Conservation (phyloP, 2,329 filamentous ascomycete genomes). For the Arthroderma sp. region DNA sequence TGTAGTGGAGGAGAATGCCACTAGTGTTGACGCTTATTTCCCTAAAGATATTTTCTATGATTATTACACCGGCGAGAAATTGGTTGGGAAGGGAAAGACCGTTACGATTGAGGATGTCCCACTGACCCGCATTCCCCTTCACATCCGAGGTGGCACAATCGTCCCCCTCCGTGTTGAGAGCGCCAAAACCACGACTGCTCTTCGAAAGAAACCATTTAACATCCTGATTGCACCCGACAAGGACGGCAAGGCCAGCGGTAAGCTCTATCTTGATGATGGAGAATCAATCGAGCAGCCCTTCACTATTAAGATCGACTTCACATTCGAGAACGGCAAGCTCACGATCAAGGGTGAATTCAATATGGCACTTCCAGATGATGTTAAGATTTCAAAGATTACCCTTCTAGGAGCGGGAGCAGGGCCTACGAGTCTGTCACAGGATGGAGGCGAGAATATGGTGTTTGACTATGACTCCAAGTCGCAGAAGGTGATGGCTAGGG, state of each 20-base stretch:
- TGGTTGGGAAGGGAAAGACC: slow-evolving; percentile 34
- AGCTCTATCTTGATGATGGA: slow-evolving; percentile 67
- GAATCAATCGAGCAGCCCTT: slow-evolving; percentile 47
- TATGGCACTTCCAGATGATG: slow-evolving; percentile 14
- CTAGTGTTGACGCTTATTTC: slow-evolving; percentile 42
- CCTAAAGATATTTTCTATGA: slow-evolving; percentile 48
- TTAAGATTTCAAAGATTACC: slow-evolving; percentile 37
- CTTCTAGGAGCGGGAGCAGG: slow-evolving; percentile 29
- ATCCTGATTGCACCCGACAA: slow-evolving; percentile 53
- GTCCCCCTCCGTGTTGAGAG: slow-evolving; percentile 42
- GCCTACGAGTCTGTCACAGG: not conserved
- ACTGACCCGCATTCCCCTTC: slow-evolving; percentile 46
- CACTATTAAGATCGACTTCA: slow-evolving; percentile 44
- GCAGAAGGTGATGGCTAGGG: slow-evolving; percentile 2
- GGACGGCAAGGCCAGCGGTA: slow-evolving; percentile 51
- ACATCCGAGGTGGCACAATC: slow-evolving; percentile 48
- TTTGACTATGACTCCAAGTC: slow-evolving; percentile 5
- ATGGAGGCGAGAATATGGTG: not conserved
- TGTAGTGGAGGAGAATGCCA: slow-evolving; percentile 39
- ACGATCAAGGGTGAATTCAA: slow-evolving; percentile 9
- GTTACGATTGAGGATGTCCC: slow-evolving; percentile 34
- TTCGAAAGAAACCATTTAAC: slow-evolving; percentile 52
- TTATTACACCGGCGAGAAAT: slow-evolving; percentile 39
- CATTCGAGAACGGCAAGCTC: slow-evolving; percentile 36
- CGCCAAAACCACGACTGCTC: slow-evolving; percentile 47